Base-by-base conservation (phyloP, 495 filamentous ascomycete species). In the Aspergillus cristatus region DNA sequence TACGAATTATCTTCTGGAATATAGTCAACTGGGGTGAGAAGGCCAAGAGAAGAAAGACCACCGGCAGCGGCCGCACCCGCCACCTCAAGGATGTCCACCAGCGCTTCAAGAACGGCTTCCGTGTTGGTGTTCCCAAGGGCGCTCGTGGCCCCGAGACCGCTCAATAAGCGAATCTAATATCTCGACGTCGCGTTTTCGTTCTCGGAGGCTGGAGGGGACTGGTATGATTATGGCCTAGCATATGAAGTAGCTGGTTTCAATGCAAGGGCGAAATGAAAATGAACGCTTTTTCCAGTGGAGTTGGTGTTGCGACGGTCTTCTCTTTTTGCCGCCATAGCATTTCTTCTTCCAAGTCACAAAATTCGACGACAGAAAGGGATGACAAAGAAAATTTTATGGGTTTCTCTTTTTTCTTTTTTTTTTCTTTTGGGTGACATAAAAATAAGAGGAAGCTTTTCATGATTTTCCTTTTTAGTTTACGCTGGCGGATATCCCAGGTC, bases 21-120 rank as follows among this genome's bases (percentile, higher is more conserved):
- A 69, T 58, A 98, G 91, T 81, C 78, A 94, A 98, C 81, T 98
- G 91, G 91, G 77, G 83, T 69, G 87, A 95, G 80, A 98, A 98
- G 79, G 93, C 89, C 54, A 97, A 94, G 84, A 73, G 91, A 68
- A 88, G 91, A 83, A 97, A 95, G 90, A 95, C 89, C 57, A 91
- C 86, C 55, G 91, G 91, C 51, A 85, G 85, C 60, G 91, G 91
- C 65, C 79, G 91, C 55, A 87, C 88, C 82, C 74, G 85, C 43
- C 82, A 87, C 72, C 78, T 97, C 63, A 90, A 89, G 74, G 77
- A 74, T 51, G 78, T 97, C 57, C 72, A 90, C 54, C 81, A 90
- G 59, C 77, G 75, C 63, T 94, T 94, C 76, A 84, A 80, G 71
- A 97, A 98, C 72, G 88, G 87, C 48, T 98, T 98, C 81, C 88